phyloP scores from a whole-genome alignment of 169 alveolate species.

The Eimeria praecox region DNA sequence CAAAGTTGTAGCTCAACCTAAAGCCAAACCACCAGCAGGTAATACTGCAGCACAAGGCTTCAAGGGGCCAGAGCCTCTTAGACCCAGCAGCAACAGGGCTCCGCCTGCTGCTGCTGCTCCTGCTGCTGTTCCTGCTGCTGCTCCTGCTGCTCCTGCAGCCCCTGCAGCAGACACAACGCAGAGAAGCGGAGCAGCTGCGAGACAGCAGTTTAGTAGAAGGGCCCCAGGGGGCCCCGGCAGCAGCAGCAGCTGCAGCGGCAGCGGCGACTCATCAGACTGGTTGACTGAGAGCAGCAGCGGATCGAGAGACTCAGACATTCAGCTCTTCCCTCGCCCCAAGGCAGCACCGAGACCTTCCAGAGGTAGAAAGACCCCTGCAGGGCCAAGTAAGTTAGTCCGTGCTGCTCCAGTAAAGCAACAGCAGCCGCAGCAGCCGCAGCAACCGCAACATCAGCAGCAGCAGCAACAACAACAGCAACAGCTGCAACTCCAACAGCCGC shows the following conservation, averaged over 20 bases:
- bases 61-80: neutral
- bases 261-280: conserved; percentile 32
- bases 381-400: neutral
- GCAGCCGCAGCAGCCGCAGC: neutral
- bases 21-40: neutral
- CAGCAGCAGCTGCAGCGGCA: conserved; percentile 73
- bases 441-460: neutral
- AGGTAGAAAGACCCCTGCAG: conserved; percentile 20
- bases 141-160: no score
- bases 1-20: neutral
- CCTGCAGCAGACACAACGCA: neutral
- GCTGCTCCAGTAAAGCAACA: neutral
- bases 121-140: no score
- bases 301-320: neutral
- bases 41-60: neutral
- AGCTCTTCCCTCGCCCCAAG: neutral
- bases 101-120: neutral
- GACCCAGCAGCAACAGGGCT: neutral
- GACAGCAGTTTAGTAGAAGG: conserved; percentile 21
- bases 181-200: conserved; percentile 5
- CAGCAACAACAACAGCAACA: conserved; percentile 14
- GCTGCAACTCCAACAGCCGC: conserved; percentile 10
- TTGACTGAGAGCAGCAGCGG: conserved; percentile 1
- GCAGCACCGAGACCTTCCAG: conserved; percentile 13
- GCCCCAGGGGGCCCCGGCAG: conserved; percentile 8